Evolutionary conservation across 129 eudicot genomes (phyloP), one percentile per base, ranked within the genome.

Genomic region (carrot (Daucus carota)): DNA sequence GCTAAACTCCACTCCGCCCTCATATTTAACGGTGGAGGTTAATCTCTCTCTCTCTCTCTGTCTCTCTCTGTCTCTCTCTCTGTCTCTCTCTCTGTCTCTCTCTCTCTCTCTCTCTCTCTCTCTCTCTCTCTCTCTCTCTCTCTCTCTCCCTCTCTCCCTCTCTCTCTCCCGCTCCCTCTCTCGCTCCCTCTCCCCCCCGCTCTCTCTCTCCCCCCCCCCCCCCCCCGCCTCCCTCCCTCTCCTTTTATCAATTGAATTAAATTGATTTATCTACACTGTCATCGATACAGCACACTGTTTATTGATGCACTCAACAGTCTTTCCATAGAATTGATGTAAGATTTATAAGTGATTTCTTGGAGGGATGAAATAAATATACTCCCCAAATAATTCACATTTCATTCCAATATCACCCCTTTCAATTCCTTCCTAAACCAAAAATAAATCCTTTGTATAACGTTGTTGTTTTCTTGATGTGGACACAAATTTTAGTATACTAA

Each of bases 1-100:
- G 97, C 84, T 74, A 94, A 91, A 76, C 81, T 91, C 88, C 97
- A 87, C 79, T 81, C 89, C 80, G 99, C 97, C 84, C 81, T 94
- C 80, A 94, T 91, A 63, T 94, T 94, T 85, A 94, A 94, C n/a
- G 99, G 99, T 81, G 99, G 99, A 91, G 99, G 99, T 94, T 67
- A 47, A 40, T 43, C 29, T 24, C 69, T 32, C 17, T 73, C 16
- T 3, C 68, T 41, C 17, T 36, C 5, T 1, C 40, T 36, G 2
- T n/a, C n/a, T n/a, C n/a, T n/a, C n/a, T n/a, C n/a, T n/a, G n/a
- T n/a, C n/a, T n/a, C n/a, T n/a, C n/a, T n/a, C n/a, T n/a, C n/a
- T n/a, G n/a, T n/a, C n/a, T n/a, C n/a, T n/a, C n/a, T n/a, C n/a
- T n/a, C n/a, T n/a, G n/a, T n/a, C n/a, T n/a, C n/a, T n/a, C n/a